Base-by-base conservation (phyloP, 345 rosid species). In the Salix koriyanagi region DNA sequence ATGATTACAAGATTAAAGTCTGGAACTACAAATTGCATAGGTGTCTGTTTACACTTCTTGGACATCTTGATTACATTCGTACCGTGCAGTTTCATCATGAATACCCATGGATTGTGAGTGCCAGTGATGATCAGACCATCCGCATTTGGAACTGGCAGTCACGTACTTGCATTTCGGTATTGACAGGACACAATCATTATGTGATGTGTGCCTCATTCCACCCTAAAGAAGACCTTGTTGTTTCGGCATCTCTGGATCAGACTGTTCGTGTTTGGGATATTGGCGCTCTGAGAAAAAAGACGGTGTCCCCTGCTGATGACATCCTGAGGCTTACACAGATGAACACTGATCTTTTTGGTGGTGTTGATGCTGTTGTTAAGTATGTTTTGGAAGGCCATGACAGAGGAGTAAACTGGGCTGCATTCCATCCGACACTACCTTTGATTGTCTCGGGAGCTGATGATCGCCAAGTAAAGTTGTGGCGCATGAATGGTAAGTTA, bases 91-190 rank as follows among this genome's bases (percentile, higher is more conserved):
- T 96, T 76, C 98, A 96, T 84, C 98, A 96, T 70, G 99, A 96
- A 76, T 85, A 89, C 82, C 98, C 98, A 1, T 96, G 99, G 99
- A 96, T 96, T 52, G 98, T 96, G 78, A 96, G 99, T 84, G 97
- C 99, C 16, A 94, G 99, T 85, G 97, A 96, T 42, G 99, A 96
- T 81, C 99, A 93, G 85, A 96, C 99, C 69, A 96, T 96, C 65
- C 95, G 97, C 80, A 87, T 96, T 70, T 94, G 99, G 98, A 96
- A 96, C 81, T 94, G 99, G 99, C 99, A 96, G 77, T 96, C 99
- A 13, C 89, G 98, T 21, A 93, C 97, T 64, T 94, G 99, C 80
- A 88, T 96, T 65, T 92, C 98, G 37, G 99, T 94, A 42, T 84
- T 96, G 81, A 94, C 99, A 5, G 99, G 99, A 70, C 98, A 96